These are phyloP conservation scores for Colletotrichum horii DNA, from an alignment of 2,329 filamentous ascomycete genomes.

Conservation along the genomic window DNA sequence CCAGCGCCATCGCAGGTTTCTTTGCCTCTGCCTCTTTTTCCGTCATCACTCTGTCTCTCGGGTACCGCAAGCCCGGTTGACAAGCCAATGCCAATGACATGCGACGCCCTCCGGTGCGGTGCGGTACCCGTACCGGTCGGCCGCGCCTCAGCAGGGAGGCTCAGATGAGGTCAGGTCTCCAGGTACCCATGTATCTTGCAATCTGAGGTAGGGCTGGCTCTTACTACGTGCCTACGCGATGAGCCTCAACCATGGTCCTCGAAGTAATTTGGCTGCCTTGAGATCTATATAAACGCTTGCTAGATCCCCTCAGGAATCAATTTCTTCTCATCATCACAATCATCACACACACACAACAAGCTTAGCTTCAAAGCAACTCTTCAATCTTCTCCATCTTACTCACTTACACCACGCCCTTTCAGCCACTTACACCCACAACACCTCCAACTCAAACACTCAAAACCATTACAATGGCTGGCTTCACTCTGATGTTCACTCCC, in stretches of 20 bases:
- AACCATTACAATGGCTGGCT: constrained; percentile 41
- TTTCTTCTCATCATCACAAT: background rate
- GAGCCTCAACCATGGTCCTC: constrained; percentile 5
- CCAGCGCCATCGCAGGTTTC: background rate
- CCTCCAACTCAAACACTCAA: constrained; percentile 19
- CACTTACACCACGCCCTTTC: constrained; percentile 27
- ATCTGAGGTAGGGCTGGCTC: background rate
- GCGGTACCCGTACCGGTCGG: constrained; percentile 1
- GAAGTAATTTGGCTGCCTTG: background rate
- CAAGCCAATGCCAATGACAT: background rate
- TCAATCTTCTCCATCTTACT: background rate
- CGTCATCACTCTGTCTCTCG: background rate
- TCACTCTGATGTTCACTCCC: constrained; percentile 34
- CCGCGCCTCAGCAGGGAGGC: constrained; percentile 2
- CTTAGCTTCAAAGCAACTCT: background rate
- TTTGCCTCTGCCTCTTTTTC: background rate
- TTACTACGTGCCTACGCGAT: constrained; percentile 9
- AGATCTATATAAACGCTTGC: constrained; percentile 15
- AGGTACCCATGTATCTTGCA: background rate
- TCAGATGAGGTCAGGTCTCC: background rate
- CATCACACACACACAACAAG: constrained; percentile 7
- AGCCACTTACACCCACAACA: constrained; percentile 27
- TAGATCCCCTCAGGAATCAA: background rate
- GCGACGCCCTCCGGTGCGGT: background rate
- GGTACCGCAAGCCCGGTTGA: background rate